Conservation (phyloP, 176 grass and related monocot genomes). For the Thalia dealbata region DNA sequence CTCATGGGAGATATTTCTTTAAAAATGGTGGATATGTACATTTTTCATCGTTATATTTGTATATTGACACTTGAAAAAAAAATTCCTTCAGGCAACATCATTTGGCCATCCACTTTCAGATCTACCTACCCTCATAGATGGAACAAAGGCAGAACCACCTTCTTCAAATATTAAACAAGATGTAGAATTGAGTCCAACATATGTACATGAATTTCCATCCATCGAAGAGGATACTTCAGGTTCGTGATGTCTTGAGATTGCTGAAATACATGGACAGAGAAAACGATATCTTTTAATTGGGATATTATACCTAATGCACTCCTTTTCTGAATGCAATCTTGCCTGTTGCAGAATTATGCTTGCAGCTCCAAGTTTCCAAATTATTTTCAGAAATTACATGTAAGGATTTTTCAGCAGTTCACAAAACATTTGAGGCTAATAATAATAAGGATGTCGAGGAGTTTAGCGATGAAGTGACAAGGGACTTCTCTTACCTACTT, state of each 20-base stretch:
- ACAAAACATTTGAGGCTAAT: constrained; percentile 26
- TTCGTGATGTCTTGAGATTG: background rate
- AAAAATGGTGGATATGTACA: too few species aligned
- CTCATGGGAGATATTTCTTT: background rate
- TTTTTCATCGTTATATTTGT: too few species aligned
- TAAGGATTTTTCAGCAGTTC: constrained; percentile 20
- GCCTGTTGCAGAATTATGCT: background rate
- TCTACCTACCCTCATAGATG: background rate
- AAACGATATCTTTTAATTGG: background rate
- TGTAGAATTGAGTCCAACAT: background rate
- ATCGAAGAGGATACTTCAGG: constrained; percentile 8
- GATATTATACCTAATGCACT: background rate
- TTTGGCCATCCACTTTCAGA: background rate
- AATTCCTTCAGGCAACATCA: background rate
- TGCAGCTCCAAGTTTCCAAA: background rate
- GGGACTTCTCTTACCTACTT: constrained; percentile 60
- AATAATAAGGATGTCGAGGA: constrained; percentile 17
- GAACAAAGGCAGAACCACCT: background rate
- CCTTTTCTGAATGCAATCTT: background rate
- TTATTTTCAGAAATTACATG: background rate
- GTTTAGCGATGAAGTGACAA: constrained; percentile 51
- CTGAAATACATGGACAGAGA: background rate
- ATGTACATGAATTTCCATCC: background rate
- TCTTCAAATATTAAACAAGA: background rate
- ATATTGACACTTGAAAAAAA: too few species aligned